Conservation (phyloP, 2,329 filamentous ascomycete species). For the Herpomyces periplanetae region DNA sequence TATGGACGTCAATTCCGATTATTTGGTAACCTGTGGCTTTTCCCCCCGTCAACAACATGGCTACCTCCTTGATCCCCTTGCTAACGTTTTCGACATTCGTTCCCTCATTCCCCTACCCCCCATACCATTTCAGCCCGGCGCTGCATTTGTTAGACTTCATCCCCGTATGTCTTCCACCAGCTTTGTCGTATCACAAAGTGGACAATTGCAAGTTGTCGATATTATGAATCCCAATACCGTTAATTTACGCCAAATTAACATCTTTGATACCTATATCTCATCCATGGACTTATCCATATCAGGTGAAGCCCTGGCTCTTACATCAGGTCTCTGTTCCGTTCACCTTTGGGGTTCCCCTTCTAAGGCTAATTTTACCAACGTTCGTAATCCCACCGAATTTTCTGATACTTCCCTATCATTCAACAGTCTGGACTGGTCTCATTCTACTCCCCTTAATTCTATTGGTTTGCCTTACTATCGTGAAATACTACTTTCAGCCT, state of each 20-base stretch:
- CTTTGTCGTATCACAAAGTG: constrained; percentile 61
- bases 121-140: constrained; percentile 63
- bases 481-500: constrained; percentile 48
- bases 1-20: constrained; percentile 86
- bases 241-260: constrained; percentile 43
- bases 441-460: constrained; percentile 27
- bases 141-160: constrained; percentile 82
- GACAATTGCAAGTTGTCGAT: constrained; percentile 81
- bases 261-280: constrained; percentile 25
- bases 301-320: constrained; percentile 43
- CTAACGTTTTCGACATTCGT: constrained; percentile 84
- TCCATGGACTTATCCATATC: constrained; percentile 58
- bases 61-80: constrained; percentile 57
- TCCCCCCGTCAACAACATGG: constrained; percentile 39
- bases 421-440: constrained; percentile 9
- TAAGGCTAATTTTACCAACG: constrained; percentile 56
- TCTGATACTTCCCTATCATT: constrained; percentile 20
- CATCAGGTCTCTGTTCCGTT: constrained; percentile 35
- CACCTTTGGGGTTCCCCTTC: constrained; percentile 59
- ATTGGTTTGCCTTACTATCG: constrained; percentile 81
- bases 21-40: constrained; percentile 75
- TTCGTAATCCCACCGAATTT: constrained; percentile 35
- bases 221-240: constrained; percentile 69
- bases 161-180: constrained; percentile 78
- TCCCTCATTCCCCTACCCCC: constrained; percentile 54